Evolutionary conservation across 176 grass and related monocot species (phyloP).

Genomic region (Ananas comosus): DNA sequence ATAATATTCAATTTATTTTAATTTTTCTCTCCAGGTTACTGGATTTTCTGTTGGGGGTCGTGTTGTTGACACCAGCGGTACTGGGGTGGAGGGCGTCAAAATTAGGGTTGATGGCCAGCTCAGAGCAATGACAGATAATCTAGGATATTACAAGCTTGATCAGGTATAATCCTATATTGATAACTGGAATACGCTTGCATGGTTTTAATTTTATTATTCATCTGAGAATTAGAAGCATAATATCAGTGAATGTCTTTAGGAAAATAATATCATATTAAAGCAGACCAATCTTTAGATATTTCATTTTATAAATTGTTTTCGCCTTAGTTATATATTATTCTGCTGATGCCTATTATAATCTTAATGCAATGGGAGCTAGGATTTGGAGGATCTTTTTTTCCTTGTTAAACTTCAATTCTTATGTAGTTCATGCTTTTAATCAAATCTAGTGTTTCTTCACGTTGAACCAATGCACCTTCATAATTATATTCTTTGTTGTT

Average conservation of each 20-base stretch:
- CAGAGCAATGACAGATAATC: slow-evolving; percentile 59
- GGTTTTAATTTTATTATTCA: not conserved
- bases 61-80: slow-evolving; percentile 57
- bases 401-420: too few relatives aligned
- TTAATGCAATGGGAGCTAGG: not conserved
- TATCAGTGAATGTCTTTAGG: not conserved
- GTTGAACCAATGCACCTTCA: too few relatives aligned
- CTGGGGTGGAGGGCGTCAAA: slow-evolving; percentile 72
- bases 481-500: too few relatives aligned
- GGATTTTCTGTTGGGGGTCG: slow-evolving; percentile 94
- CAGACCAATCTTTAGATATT: not conserved
- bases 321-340: too few relatives aligned
- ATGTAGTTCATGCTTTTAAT: too few relatives aligned
- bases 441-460: too few relatives aligned
- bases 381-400: not conserved
- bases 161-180: slow-evolving; percentile 41
- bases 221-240: not conserved
- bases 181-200: slow-evolving; percentile 11
- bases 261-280: not conserved
- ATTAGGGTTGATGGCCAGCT: slow-evolving; percentile 72
- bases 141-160: slow-evolving; percentile 95
- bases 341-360: not conserved
- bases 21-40: slow-evolving; percentile 49
- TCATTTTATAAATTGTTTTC: not conserved
- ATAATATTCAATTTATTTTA: not conserved